Evolutionary conservation across 176 grass and related monocot genomes (phyloP), one percentile per base, ranked within the genome.

Genomic region (Eleusine coracana): DNA sequence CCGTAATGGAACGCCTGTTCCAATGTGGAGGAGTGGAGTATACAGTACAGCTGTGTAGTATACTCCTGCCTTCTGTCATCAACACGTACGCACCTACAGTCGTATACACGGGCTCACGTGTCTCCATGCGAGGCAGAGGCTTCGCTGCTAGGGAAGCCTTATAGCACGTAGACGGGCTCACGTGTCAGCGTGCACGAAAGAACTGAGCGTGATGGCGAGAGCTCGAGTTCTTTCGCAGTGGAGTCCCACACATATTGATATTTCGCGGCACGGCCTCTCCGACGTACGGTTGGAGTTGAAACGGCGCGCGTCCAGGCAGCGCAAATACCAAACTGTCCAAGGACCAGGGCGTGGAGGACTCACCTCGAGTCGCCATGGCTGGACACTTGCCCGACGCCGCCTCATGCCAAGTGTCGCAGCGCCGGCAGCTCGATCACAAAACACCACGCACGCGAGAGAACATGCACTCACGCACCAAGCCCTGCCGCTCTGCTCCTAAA

Each of bases 361-460:
- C 73, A 16, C 36, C 37, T 34, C 23, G 60, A 17, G 0, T 67
- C 17, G 59, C 60, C 66, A 0, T 52, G 70, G 60, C 10, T 2
- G 4, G 25, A 18, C 55, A n/a, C 56, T 23, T 6, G 56, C n/a
- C n/a, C 25, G 23, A 75, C 45, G 40, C 41, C n/a, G 25, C 25
- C 4, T 34, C 65, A 5, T 13, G 69, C 75, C 82, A 85, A 80
- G 76, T 70, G 87, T 80, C 70, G 12, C 38, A 3, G 75, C 42
- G 66, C 55, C 25, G 18, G 1, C 72, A 25, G 25, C 25, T 25
- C 25, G 0, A 72, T 4, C 86, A 66, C 58, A 21, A 34, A 52
- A 83, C 28, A 68, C 73, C 74, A 76, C 40, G 78, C 67, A 62
- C 7, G 15, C 41, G 60, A 63, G 60, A 9, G n/a, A 27, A 42